Conservation (phyloP, 352 stramenopile species). For the Phytophthora citrophthora region DNA sequence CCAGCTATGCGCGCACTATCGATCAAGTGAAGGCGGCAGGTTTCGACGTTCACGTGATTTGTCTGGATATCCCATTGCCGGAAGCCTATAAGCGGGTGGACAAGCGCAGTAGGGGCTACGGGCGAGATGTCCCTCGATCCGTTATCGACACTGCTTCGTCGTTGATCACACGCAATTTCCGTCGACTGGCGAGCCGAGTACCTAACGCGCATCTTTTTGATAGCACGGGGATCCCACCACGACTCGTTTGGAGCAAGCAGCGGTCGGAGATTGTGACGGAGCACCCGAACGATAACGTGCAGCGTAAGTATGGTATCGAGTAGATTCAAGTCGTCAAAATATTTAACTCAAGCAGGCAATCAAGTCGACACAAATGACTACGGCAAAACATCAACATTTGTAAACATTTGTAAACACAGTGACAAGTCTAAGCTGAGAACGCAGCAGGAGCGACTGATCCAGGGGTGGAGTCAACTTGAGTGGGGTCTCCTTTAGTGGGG, state of each 20-base stretch:
- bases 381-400: constrained; percentile 4
- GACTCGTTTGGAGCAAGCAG: constrained; percentile 83
- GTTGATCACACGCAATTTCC: constrained; percentile 75
- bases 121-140: constrained; percentile 65
- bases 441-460: constrained; percentile 26
- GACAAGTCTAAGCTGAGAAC: constrained; percentile 23
- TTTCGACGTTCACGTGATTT: constrained; percentile 82
- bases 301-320: constrained; percentile 72
- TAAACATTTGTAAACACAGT: neutral
- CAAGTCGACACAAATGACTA: neutral
- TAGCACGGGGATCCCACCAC: constrained; percentile 59
- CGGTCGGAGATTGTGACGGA: constrained; percentile 47
- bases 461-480: constrained; percentile 13
- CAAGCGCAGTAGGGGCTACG: constrained; percentile 69
- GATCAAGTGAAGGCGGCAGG: constrained; percentile 70
- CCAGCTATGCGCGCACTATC: constrained; percentile 64
- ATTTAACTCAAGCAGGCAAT: too few relatives aligned
- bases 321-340: constrained; percentile 29
- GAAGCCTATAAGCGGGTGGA: constrained; percentile 74
- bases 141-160: constrained; percentile 71
- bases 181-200: constrained; percentile 57
- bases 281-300: constrained; percentile 58
- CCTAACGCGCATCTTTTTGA: constrained; percentile 81
- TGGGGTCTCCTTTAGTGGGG: neutral
- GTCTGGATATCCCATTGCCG: constrained; percentile 70